Conservation (phyloP, 2,329 filamentous ascomycete species). For the Fusarium coicis region DNA sequence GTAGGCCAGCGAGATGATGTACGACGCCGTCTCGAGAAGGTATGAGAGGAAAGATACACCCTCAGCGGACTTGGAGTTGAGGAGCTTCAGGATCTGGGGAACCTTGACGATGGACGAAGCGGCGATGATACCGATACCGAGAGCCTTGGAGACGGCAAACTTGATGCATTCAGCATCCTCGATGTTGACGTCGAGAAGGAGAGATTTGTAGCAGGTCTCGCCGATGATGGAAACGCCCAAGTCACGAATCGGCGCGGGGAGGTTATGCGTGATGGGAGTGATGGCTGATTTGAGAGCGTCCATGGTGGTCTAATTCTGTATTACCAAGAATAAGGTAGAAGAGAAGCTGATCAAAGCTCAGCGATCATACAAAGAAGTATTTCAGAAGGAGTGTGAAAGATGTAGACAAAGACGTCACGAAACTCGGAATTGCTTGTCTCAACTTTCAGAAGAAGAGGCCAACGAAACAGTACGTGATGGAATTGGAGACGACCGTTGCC, state of each 20-base stretch:
- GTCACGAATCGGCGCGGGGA: conserved; percentile 80
- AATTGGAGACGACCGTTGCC: conserved; percentile 15
- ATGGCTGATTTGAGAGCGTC: conserved; percentile 70
- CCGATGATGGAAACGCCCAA: conserved; percentile 84
- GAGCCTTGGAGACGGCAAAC: conserved; percentile 88
- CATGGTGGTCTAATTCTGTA: conserved; percentile 55
- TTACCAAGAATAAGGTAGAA: neutral
- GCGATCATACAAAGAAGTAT: neutral
- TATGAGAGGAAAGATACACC: conserved; percentile 93
- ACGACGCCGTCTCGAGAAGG: conserved; percentile 87
- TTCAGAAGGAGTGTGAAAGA: conserved; percentile 34
- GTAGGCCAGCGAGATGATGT: conserved; percentile 91
- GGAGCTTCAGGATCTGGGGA: conserved; percentile 93
- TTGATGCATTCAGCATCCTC: conserved; percentile 83
- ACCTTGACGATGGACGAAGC: conserved; percentile 94
- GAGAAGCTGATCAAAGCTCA: neutral
- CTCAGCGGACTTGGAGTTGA: conserved; percentile 80
- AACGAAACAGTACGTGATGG: conserved; percentile 27
- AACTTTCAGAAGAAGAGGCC: conserved; percentile 34
- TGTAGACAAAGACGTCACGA: conserved; percentile 26
- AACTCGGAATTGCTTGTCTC: conserved; percentile 16
- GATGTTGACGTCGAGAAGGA: conserved; percentile 86
- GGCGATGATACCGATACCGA: conserved; percentile 92
- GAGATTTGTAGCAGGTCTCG: conserved; percentile 82
- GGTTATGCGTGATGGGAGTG: conserved; percentile 76